phyloP scores from a whole-genome alignment of 208 protist genomes.

The Crithidia sp. region DNA sequence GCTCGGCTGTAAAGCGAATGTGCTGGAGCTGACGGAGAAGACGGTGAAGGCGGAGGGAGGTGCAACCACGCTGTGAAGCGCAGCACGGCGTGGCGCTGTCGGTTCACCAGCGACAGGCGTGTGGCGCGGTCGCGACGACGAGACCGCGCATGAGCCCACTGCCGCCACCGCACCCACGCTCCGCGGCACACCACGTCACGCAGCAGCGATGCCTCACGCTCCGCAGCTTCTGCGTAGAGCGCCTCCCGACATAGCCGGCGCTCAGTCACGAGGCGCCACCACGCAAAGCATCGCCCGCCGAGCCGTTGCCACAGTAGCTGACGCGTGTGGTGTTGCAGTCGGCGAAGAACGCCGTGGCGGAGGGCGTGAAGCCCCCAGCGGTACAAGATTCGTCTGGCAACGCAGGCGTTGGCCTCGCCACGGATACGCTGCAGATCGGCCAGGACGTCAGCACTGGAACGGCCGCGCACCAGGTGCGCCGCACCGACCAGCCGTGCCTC shows the following conservation, averaged over 20 bases:
- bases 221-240: slow-evolving; percentile 19
- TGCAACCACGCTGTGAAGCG: slow-evolving; percentile 10
- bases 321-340: slow-evolving; percentile 10
- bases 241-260: slow-evolving; percentile 27
- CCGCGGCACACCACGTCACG: slow-evolving; percentile 12
- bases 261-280: slow-evolving; percentile 33
- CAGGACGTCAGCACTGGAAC: not conserved
- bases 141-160: slow-evolving; percentile 9
- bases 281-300: slow-evolving; percentile 28
- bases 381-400: slow-evolving; percentile 12
- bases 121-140: slow-evolving; percentile 3
- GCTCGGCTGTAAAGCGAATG: slow-evolving; percentile 24
- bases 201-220: slow-evolving; percentile 13
- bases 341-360: slow-evolving; percentile 12
- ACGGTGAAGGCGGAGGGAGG: not conserved
- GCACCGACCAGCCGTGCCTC: not conserved
- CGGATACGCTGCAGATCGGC: slow-evolving; percentile 24
- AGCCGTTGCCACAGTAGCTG: slow-evolving; percentile 21
- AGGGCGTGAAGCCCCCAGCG: slow-evolving; percentile 31
- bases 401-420: slow-evolving; percentile 10
- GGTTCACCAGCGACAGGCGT: slow-evolving; percentile 20
- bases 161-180: slow-evolving; percentile 21
- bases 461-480: not conserved
- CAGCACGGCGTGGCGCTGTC: slow-evolving; percentile 19
- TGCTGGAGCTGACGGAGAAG: slow-evolving; percentile 11